phyloP scores from a whole-genome alignment of 805 yeast species.

The Brettanomyces anomalus region DNA sequence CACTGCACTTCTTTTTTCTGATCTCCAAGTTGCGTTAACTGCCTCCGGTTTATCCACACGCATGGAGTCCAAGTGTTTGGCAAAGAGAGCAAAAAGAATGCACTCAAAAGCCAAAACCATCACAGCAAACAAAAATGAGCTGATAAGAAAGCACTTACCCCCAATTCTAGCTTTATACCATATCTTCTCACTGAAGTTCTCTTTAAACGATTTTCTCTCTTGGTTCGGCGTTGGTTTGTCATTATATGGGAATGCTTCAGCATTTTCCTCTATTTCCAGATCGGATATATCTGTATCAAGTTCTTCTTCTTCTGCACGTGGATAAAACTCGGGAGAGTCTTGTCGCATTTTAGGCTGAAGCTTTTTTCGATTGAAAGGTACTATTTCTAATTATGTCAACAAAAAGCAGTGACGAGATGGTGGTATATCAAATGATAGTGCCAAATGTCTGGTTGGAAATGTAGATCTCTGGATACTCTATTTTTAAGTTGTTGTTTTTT shows the following conservation, averaged over 20 bases:
- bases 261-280: background rate
- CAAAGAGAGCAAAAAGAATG: slow-evolving; percentile 31
- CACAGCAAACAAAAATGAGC: slow-evolving; percentile 27
- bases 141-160: slow-evolving; percentile 19
- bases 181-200: slow-evolving; percentile 4
- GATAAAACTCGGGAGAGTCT: background rate
- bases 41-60: slow-evolving; percentile 3
- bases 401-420: no score
- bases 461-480: no score
- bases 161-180: slow-evolving; percentile 11
- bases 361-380: no score
- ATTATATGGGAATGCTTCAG: background rate
- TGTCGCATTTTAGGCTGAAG: background rate
- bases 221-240: background rate
- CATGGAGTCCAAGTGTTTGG: slow-evolving; percentile 21
- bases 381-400: no score
- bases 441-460: no score
- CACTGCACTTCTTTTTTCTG: slow-evolving; percentile 10
- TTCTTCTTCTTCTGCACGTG: background rate
- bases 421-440: no score
- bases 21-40: slow-evolving; percentile 19
- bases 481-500: no score
- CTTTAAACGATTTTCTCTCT: background rate
- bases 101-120: slow-evolving; percentile 29
- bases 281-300: slow-evolving; percentile 1